Conservation (phyloP, 1,284 basidiomycete genomes). For the Termitomyces sp. region DNA sequence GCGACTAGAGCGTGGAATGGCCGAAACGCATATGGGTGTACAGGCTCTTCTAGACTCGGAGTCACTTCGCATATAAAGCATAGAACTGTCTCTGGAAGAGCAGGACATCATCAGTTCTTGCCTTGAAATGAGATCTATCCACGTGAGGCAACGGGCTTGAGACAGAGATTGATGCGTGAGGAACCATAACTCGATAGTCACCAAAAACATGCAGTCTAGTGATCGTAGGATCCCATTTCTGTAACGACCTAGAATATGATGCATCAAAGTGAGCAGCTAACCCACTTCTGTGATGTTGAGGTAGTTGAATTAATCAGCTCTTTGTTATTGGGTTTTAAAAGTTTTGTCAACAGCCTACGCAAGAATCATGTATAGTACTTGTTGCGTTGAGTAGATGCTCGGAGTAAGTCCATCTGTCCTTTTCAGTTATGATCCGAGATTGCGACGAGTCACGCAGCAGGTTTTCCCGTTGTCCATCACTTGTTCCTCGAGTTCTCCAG, state of each 20-base stretch:
- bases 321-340: not conserved
- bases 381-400: not conserved
- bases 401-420: not conserved
- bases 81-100: not conserved
- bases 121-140: not conserved
- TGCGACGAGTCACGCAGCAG: conserved; percentile 1
- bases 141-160: not conserved
- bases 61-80: not conserved
- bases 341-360: not conserved
- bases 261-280: not conserved
- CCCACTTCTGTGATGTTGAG: not conserved
- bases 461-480: not conserved
- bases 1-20: not conserved
- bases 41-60: not conserved
- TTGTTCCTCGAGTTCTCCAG: not conserved
- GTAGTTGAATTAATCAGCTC: not conserved
- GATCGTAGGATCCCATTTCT: not conserved
- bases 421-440: not conserved
- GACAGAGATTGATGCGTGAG: not conserved
- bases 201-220: not conserved
- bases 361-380: not conserved
- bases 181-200: not conserved
- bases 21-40: not conserved
- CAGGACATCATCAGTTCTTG: not conserved
- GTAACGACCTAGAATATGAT: not conserved